These are phyloP conservation scores for Pelargonium australe DNA, from an alignment of 441 rosid genomes.

Conservation along the genomic window DNA sequence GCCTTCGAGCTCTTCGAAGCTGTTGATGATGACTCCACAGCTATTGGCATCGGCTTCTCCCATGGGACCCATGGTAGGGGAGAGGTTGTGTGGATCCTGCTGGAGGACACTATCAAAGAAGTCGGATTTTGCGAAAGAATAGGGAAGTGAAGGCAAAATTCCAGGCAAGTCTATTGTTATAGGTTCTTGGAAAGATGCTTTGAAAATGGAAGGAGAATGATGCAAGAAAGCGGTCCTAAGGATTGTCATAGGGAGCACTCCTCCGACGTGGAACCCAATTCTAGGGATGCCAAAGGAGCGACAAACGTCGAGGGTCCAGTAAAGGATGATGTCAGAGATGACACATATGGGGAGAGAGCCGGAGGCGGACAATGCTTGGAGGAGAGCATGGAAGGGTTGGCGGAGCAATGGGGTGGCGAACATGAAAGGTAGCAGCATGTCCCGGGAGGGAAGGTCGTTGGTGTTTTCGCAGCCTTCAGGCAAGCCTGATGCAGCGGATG, in stretches of 20 bases:
- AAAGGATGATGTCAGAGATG: conserved; percentile 34
- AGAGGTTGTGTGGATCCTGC: conserved; percentile 6
- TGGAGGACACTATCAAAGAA: conserved; percentile 8
- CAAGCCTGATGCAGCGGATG: background rate
- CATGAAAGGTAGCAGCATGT: conserved; percentile 1
- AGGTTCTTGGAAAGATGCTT: background rate
- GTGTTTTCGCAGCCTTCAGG: conserved; percentile 5
- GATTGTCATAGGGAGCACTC: conserved; percentile 20
- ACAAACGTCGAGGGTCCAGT: conserved; percentile 34
- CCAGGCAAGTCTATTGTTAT: conserved; percentile 10
- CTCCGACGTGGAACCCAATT: conserved; percentile 27
- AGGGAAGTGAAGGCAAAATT: conserved; percentile 17
- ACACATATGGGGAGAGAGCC: conserved; percentile 25
- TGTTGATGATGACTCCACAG: conserved; percentile 28
- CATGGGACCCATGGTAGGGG: background rate
- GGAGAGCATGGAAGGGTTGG: conserved; percentile 3
- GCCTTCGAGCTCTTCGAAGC: conserved; percentile 30
- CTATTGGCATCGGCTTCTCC: conserved; percentile 23
- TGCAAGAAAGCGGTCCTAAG: background rate
- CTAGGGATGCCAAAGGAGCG: conserved; percentile 25
- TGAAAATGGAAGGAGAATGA: conserved; percentile 12
- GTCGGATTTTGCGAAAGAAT: conserved; percentile 17
- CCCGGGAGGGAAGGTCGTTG: background rate
- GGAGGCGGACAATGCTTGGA: conserved; percentile 15
- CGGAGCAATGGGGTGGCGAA: background rate